A percentile compares a stretch with the other conserved stretches of the same genome.
These are phyloP conservation scores for Termitomyces titanicus DNA, from an alignment of 768 basidiomycete genomes.

Conservation along the genomic window DNA sequence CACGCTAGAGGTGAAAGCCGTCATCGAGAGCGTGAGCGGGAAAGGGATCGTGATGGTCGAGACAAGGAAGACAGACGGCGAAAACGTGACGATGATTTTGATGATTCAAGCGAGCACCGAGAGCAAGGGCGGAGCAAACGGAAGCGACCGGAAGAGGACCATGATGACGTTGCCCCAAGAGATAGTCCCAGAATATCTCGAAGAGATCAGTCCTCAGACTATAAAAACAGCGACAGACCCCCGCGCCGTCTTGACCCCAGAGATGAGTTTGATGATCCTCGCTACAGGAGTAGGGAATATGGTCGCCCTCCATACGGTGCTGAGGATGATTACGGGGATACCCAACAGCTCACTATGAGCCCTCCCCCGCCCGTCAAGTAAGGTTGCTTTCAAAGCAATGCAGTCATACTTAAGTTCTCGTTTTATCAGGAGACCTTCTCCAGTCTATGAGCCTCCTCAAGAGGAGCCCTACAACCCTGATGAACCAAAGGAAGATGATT, in stretches of 20 bases:
- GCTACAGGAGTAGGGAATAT: constrained; percentile 38
- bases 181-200: constrained; percentile 47
- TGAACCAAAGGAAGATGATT: constrained; percentile 92
- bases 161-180: constrained; percentile 39
- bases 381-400: constrained; percentile 14
- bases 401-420: constrained; percentile 4
- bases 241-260: constrained; percentile 46
- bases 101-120: constrained; percentile 38
- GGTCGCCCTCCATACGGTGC: constrained; percentile 37
- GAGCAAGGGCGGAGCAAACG: constrained; percentile 61
- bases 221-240: constrained; percentile 44
- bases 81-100: constrained; percentile 63
- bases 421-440: constrained; percentile 60
- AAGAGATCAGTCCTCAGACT: constrained; percentile 55
- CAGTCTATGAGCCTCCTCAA: constrained; percentile 60
- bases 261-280: constrained; percentile 62
- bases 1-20: constrained; percentile 53
- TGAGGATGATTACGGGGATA: constrained; percentile 27
- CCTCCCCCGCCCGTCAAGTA: constrained; percentile 49
- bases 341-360: constrained; percentile 31
- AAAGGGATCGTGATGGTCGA: constrained; percentile 30
- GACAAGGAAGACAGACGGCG: constrained; percentile 56
- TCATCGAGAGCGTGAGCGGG: constrained; percentile 50
- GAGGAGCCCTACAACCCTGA: constrained; percentile 78
- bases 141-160: constrained; percentile 55